Percentiles rank a stretch among this genome's conserved stretches.
These are phyloP conservation scores for Lasiosphaeria hispida DNA, from an alignment of 495 filamentous ascomycete genomes.

Conservation along the genomic window DNA sequence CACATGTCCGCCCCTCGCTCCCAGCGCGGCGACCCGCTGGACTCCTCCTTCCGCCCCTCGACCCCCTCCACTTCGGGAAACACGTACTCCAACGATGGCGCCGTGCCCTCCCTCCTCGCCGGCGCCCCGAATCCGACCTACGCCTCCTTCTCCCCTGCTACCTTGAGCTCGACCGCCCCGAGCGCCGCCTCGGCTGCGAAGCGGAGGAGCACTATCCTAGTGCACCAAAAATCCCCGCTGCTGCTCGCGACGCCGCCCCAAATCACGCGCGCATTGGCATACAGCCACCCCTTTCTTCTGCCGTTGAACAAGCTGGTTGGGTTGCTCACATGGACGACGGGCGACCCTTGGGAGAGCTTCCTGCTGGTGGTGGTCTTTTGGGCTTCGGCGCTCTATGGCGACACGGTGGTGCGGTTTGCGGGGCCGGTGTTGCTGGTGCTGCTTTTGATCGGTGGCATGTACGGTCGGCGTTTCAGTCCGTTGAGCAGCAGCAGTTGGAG, in stretches of 20 bases:
- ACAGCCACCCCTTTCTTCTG: conserved; percentile 88
- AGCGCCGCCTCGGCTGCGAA: conserved; percentile 63
- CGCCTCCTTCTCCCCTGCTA: conserved; percentile 72
- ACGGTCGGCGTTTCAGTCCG: conserved; percentile 82
- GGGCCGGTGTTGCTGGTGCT: conserved; percentile 82
- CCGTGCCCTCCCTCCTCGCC: conserved; percentile 18
- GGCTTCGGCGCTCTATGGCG: conserved; percentile 81
- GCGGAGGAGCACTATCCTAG: conserved; percentile 83
- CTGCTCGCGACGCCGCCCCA: conserved; percentile 91
- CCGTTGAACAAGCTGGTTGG: conserved; percentile 81
- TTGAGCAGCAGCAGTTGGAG: conserved; percentile 81
- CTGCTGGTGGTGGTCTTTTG: conserved; percentile 81
- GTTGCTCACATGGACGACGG: conserved; percentile 87
- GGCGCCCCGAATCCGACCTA: conserved; percentile 33
- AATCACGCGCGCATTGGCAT: conserved; percentile 86
- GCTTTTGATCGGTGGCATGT: conserved; percentile 85
- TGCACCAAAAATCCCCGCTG: conserved; percentile 93
- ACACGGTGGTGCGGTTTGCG: conserved; percentile 69
- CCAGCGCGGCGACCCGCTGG: conserved; percentile 36
- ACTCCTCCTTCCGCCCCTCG: conserved; percentile 22
- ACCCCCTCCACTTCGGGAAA: conserved; percentile 26
- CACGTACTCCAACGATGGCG: conserved; percentile 27
- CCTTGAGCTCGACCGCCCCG: conserved; percentile 55
- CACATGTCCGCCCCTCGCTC: conserved; percentile 47
- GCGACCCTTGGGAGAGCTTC: conserved; percentile 96